Conservation (phyloP, 2,329 filamentous ascomycete species). For the Trichophaea hybrida region DNA sequence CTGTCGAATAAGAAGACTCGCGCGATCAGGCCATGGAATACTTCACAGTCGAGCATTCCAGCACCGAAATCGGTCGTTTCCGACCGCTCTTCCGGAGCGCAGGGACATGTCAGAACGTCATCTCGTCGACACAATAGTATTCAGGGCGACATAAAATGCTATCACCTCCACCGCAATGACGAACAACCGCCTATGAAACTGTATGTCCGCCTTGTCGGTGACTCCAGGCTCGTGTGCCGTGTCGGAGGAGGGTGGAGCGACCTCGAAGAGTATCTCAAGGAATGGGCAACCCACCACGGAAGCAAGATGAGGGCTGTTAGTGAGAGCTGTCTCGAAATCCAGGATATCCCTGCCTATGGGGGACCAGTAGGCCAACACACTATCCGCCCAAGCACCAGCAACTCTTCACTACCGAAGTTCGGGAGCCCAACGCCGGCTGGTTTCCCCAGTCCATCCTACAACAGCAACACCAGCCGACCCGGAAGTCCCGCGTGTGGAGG, state of each 20-base stretch:
- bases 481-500: not conserved
- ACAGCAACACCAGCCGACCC: not conserved
- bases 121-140: conserved; percentile 3
- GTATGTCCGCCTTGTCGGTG: conserved; percentile 82
- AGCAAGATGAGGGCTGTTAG: conserved; percentile 38
- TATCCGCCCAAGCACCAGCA: conserved; percentile 2
- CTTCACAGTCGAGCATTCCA: conserved; percentile 12
- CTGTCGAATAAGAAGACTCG: conserved; percentile 8
- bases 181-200: conserved; percentile 84
- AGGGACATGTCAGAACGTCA: conserved; percentile 9
- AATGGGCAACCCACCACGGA: conserved; percentile 85
- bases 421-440: not conserved
- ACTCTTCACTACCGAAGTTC: not conserved
- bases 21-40: conserved; percentile 9
- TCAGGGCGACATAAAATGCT: conserved; percentile 61
- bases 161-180: conserved; percentile 73
- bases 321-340: conserved; percentile 45
- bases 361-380: not conserved
- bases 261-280: conserved; percentile 81
- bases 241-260: conserved; percentile 98
- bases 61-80: conserved; percentile 19
- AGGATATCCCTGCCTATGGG: conserved; percentile 32
- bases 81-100: conserved; percentile 1
- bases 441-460: not conserved
- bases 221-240: conserved; percentile 87